These are phyloP conservation scores for Ophiocordyceps sinensis DNA, from an alignment of 2,329 filamentous ascomycete genomes.

Conservation along the genomic window DNA sequence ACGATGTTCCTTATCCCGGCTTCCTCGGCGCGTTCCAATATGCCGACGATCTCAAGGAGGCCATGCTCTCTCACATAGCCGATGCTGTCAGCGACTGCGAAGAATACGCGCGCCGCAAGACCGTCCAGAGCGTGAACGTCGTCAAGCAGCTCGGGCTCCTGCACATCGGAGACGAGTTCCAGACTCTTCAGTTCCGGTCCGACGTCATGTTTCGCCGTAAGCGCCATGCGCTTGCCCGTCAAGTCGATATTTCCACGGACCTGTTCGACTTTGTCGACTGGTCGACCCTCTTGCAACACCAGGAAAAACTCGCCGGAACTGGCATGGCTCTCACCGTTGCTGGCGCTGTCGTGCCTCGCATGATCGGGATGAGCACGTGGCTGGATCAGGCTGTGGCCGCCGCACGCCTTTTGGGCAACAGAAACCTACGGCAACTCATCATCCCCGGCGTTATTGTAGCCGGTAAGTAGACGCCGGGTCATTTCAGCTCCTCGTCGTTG, in stretches of 20 bases:
- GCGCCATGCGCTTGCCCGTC: conserved; percentile 65
- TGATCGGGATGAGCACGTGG: conserved; percentile 78
- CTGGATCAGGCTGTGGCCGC: conserved; percentile 75
- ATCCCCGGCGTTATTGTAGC: conserved; percentile 67
- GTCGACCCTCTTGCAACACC: conserved; percentile 65
- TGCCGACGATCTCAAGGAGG: conserved; percentile 81
- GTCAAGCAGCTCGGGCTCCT: conserved; percentile 82
- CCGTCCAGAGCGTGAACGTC: conserved; percentile 65
- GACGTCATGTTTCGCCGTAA: conserved; percentile 90
- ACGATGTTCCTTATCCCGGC: conserved; percentile 77
- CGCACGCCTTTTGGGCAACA: conserved; percentile 64
- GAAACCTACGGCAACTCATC: conserved; percentile 67
- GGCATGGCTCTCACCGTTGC: conserved; percentile 89
- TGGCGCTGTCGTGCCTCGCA: conserved; percentile 67
- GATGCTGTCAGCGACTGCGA: conserved; percentile 68
- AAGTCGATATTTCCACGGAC: conserved; percentile 80
- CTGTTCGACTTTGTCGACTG: conserved; percentile 89
- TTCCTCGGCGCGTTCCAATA: conserved; percentile 77
- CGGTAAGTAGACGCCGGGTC: conserved; percentile 38
- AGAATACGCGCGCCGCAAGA: conserved; percentile 66
- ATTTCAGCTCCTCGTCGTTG: not conserved
- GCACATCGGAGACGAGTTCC: conserved; percentile 78
- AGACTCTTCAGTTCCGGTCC: conserved; percentile 73
- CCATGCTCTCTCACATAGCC: conserved; percentile 81
- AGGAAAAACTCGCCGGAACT: conserved; percentile 89